Conservation (phyloP, 2,329 filamentous ascomycete species). For the Colletotrichum salicis region DNA sequence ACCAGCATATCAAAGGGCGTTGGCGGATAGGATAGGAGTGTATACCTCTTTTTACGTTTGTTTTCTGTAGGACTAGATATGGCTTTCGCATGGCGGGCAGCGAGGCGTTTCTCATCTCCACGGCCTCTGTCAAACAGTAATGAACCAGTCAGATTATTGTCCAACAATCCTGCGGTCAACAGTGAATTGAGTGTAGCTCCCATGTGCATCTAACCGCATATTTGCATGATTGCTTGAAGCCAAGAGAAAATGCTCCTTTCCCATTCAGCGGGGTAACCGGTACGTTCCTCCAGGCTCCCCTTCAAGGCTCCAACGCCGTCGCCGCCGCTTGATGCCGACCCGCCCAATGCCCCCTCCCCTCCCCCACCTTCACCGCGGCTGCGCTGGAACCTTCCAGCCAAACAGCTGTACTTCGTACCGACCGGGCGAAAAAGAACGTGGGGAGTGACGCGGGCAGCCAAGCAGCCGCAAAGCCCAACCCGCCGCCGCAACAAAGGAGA, state of each 20-base stretch:
- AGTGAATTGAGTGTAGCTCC: too few species aligned
- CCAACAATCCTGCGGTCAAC: too few species aligned
- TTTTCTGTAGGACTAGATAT: conserved; percentile 1
- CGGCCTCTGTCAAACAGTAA: not conserved
- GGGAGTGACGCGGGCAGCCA: not conserved
- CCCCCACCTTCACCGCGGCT: conserved; percentile 22
- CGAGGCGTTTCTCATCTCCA: not conserved
- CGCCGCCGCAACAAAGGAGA: not conserved
- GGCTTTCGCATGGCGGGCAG: not conserved
- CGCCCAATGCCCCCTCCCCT: not conserved
- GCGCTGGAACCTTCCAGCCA: conserved; percentile 37
- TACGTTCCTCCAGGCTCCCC: not conserved
- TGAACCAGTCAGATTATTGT: too few species aligned
- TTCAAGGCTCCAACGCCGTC: not conserved
- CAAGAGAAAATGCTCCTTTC: not conserved
- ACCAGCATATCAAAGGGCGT: conserved; percentile 21
- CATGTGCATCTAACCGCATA: not conserved
- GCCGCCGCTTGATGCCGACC: not conserved
- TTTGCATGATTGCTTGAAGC: not conserved
- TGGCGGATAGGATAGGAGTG: not conserved
- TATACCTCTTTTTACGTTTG: conserved; percentile 1
- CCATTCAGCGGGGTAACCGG: conserved; percentile 28
- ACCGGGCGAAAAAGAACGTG: not conserved
- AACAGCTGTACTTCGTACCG: not conserved
- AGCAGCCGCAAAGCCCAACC: conserved; percentile 22